Percentiles rank a stretch among this genome's conserved stretches.
Evolutionary conservation across 2,329 filamentous ascomycete species (phyloP).

Genomic region (Colletotrichum spaethianum): DNA sequence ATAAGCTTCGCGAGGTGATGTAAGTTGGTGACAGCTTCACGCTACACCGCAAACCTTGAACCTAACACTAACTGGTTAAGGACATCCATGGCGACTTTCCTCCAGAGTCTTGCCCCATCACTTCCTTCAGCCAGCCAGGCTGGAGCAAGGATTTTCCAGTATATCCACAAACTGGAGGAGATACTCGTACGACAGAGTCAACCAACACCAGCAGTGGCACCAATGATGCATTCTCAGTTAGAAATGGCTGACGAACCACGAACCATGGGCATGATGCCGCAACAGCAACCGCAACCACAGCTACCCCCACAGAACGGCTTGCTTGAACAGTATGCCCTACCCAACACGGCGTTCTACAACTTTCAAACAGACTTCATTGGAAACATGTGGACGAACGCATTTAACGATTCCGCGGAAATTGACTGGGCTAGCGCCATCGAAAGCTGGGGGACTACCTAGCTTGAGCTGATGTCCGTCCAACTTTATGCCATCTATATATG

Average conservation of each 20-base stretch:
- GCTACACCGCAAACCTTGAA: not conserved
- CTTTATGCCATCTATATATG: not conserved
- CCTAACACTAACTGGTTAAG: not conserved
- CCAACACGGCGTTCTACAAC: slow-evolving; percentile 26
- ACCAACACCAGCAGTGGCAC: not conserved
- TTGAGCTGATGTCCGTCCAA: not conserved
- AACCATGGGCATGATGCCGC: slow-evolving; percentile 7
- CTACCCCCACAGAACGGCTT: not conserved
- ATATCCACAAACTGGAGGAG: slow-evolving; percentile 40
- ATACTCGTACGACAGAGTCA: slow-evolving; percentile 25
- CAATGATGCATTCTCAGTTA: not conserved
- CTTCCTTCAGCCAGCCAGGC: slow-evolving; percentile 39
- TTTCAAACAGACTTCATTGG: slow-evolving; percentile 26
- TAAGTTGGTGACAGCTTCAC: not conserved
- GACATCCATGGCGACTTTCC: slow-evolving; percentile 38
- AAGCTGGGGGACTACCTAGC: slow-evolving; percentile 12
- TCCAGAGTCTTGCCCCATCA: slow-evolving; percentile 37
- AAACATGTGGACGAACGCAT: slow-evolving; percentile 33
- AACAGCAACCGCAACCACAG: not conserved
- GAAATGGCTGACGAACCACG: not conserved
- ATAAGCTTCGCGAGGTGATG: slow-evolving; percentile 39
- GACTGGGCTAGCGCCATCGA: slow-evolving; percentile 28
- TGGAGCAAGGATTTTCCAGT: slow-evolving; percentile 33
- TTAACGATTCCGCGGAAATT: slow-evolving; percentile 27
- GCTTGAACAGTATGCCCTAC: slow-evolving; percentile 25